Percentiles rank a stretch among this genome's conserved stretches.
phyloP scores from a whole-genome alignment of 2,329 filamentous ascomycete genomes.

The Colletotrichum sp. region DNA sequence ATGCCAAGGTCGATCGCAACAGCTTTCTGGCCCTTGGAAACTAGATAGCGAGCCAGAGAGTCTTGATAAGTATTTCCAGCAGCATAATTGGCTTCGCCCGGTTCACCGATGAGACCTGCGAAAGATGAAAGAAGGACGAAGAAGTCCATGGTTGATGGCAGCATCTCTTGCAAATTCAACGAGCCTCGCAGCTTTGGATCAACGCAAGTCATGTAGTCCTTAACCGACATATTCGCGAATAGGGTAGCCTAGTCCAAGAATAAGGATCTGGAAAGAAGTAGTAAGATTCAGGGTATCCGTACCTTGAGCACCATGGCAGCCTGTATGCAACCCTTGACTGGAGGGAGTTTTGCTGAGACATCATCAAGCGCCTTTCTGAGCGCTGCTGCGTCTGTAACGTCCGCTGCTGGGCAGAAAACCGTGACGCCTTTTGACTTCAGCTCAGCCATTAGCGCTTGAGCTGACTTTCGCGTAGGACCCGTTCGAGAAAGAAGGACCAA shows the following conservation, averaged over 20 bases:
- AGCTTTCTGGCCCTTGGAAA: not conserved
- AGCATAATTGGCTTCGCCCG: slow-evolving; percentile 38
- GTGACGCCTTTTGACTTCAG: slow-evolving; percentile 26
- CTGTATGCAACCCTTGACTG: not conserved
- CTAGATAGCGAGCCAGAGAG: slow-evolving; percentile 18
- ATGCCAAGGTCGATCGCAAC: slow-evolving; percentile 6
- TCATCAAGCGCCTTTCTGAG: slow-evolving; percentile 37
- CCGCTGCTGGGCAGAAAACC: slow-evolving; percentile 24
- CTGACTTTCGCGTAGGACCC: slow-evolving; percentile 20
- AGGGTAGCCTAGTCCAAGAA: slow-evolving; percentile 39
- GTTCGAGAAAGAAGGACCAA: slow-evolving; percentile 33
- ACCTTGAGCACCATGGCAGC: not conserved
- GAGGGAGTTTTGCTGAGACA: slow-evolving; percentile 30
- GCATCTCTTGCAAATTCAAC: slow-evolving; percentile 41
- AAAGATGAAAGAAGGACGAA: slow-evolving; percentile 38
- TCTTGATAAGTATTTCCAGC: slow-evolving; percentile 35
- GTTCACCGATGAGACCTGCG: slow-evolving; percentile 30
- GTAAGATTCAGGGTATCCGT: not conserved
- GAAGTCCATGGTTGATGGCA: slow-evolving; percentile 32
- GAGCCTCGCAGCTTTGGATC: slow-evolving; percentile 46
- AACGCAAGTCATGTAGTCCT: slow-evolving; percentile 46
- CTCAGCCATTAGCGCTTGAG: slow-evolving; percentile 20
- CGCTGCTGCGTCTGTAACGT: slow-evolving; percentile 32
- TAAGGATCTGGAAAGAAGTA: not conserved
- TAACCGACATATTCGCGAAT: slow-evolving; percentile 53